Percentiles rank a stretch among this genome's conserved stretches.
phyloP scores from a whole-genome alignment of 108 stramenopile genomes.

The Schizochytrium sp. region DNA sequence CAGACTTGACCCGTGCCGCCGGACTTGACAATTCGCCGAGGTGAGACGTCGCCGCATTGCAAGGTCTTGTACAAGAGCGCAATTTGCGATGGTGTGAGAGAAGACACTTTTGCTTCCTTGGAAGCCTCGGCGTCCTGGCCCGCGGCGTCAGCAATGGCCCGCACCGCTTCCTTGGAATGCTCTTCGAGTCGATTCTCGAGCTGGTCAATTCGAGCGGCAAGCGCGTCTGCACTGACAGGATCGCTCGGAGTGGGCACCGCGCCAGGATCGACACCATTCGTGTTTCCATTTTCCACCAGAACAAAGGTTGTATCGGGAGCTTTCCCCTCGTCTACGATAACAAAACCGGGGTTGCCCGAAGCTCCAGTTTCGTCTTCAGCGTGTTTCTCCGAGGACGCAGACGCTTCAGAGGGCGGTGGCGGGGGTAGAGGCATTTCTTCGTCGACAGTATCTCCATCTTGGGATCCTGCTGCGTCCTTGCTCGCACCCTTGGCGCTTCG shows the following conservation, averaged over 20 bases:
- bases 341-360: too few species aligned
- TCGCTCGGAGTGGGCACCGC: not conserved
- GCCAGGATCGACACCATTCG: too few species aligned
- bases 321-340: too few species aligned
- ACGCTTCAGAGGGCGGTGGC: too few species aligned
- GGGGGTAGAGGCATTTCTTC: too few species aligned
- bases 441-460: too few species aligned
- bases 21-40: not conserved
- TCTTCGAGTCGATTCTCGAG: not conserved
- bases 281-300: too few species aligned
- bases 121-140: not conserved
- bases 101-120: not conserved
- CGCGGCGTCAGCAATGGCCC: not conserved
- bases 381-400: too few species aligned
- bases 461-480: too few species aligned
- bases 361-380: too few species aligned
- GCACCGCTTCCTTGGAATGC: not conserved
- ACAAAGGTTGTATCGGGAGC: too few species aligned
- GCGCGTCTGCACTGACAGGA: not conserved
- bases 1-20: too few species aligned
- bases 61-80: not conserved
- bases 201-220: not conserved
- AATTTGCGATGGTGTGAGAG: not conserved
- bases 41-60: not conserved
- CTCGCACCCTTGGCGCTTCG: not conserved